phyloP scores from a whole-genome alignment of 768 basidiomycete species.

The Mrakia frigida region DNA sequence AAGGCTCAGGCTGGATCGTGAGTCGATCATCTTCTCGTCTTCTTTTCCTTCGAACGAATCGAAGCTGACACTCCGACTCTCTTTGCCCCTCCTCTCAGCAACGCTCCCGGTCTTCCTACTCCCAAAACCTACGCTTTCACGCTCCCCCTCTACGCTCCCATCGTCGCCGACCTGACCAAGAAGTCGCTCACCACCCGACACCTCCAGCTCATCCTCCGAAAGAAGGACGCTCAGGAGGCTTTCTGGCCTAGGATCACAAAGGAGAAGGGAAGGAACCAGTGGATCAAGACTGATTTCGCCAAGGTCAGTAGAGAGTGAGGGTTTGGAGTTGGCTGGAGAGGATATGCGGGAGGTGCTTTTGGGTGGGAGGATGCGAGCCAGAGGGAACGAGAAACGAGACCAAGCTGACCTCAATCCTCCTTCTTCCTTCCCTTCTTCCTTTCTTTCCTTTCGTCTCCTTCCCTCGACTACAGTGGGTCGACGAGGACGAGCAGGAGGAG shows the following conservation, averaged over 20 bases:
- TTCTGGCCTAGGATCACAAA: slow-evolving; percentile 93
- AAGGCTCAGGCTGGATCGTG: slow-evolving; percentile 44
- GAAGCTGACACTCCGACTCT: background rate
- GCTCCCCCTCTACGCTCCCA: slow-evolving; percentile 60
- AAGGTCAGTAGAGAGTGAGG: no score
- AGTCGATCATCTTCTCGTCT: slow-evolving; percentile 25
- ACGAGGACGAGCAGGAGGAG: slow-evolving; percentile 92
- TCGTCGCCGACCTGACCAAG: slow-evolving; percentile 46
- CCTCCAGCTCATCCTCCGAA: slow-evolving; percentile 64
- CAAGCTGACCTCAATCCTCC: slow-evolving; percentile 6
- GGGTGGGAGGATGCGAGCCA: background rate
- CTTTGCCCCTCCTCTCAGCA: slow-evolving; percentile 35
- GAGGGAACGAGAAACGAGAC: background rate
- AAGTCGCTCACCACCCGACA: slow-evolving; percentile 63
- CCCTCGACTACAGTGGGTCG: slow-evolving; percentile 61
- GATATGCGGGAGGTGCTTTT: no score
- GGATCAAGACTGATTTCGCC: slow-evolving; percentile 88
- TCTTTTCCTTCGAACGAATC: background rate
- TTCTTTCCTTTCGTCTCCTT: background rate
- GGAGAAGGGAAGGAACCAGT: slow-evolving; percentile 70
- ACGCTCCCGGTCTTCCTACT: slow-evolving; percentile 48
- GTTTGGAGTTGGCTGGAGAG: no score
- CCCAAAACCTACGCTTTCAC: slow-evolving; percentile 64
- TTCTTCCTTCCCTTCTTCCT: background rate
- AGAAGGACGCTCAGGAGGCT: slow-evolving; percentile 67